These are phyloP conservation scores for Tillandsia fasciculata DNA, from an alignment of 176 grass and related monocot species.

Conservation along the genomic window DNA sequence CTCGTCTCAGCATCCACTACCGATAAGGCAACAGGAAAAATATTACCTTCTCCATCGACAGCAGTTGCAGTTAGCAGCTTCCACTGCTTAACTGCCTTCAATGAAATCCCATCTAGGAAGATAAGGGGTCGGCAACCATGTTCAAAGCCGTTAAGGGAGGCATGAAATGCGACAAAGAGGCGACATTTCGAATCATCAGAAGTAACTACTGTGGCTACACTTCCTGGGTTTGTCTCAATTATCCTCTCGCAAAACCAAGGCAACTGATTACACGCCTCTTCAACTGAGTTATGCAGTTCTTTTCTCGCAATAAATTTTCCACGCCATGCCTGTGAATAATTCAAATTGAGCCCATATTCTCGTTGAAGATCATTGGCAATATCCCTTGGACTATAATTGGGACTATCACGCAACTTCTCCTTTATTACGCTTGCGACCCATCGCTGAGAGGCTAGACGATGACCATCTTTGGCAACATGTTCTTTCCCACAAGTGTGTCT, in stretches of 20 bases:
- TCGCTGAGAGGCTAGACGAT: slow-evolving; percentile 66
- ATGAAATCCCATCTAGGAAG: slow-evolving; percentile 70
- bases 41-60: slow-evolving; percentile 63
- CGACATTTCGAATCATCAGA: slow-evolving; percentile 77
- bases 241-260: slow-evolving; percentile 90
- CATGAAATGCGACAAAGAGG: slow-evolving; percentile 80
- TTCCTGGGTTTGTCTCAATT: slow-evolving; percentile 76
- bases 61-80: slow-evolving; percentile 69
- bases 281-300: slow-evolving; percentile 70
- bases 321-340: slow-evolving; percentile 94
- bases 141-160: slow-evolving; percentile 83
- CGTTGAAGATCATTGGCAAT: slow-evolving; percentile 80
- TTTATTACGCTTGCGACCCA: slow-evolving; percentile 99
- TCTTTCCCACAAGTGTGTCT: slow-evolving; percentile 80
- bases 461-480: slow-evolving; percentile 48
- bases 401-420: slow-evolving; percentile 77
- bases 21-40: slow-evolving; percentile 78
- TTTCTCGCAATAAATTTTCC: slow-evolving; percentile 89
- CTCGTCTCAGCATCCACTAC: slow-evolving; percentile 54
- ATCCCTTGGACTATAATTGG: slow-evolving; percentile 79
- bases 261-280: slow-evolving; percentile 72
- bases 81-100: slow-evolving; percentile 73
- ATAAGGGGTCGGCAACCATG: slow-evolving; percentile 77
- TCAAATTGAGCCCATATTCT: slow-evolving; percentile 77
- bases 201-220: slow-evolving; percentile 53